These are phyloP conservation scores for Licmophora abbreviata DNA, from an alignment of 108 stramenopile species.

Conservation along the genomic window DNA sequence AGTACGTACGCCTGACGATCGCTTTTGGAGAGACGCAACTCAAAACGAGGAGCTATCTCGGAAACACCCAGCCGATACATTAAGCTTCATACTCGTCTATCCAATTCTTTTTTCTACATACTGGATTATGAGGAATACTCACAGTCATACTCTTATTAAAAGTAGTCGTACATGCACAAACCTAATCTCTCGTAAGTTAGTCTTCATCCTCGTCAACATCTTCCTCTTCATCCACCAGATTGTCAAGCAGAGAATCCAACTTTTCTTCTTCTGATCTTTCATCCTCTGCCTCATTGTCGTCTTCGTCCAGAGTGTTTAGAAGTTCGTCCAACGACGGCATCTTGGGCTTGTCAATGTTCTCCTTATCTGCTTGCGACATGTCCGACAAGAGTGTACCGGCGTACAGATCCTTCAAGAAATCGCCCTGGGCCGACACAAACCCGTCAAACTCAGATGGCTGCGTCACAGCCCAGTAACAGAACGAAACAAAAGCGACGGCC, in stretches of 20 bases:
- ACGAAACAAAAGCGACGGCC: constrained; percentile 85
- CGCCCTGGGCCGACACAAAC: constrained; percentile 92
- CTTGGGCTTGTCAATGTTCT: constrained; percentile 96
- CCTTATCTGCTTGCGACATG: constrained; percentile 91
- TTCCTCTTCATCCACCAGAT: constrained; percentile 52
- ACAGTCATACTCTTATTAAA: too few relatives aligned
- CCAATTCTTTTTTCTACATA: too few relatives aligned
- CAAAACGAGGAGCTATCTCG: too few relatives aligned
- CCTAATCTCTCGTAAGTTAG: constrained; percentile 35
- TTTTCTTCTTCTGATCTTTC: constrained; percentile 20
- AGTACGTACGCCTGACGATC: too few relatives aligned
- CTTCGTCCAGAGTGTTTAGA: constrained; percentile 75
- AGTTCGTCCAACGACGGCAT: constrained; percentile 93
- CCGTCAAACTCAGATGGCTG: constrained; percentile 99
- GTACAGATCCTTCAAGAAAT: constrained; percentile 98
- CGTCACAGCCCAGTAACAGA: constrained; percentile 95
- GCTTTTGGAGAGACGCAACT: too few relatives aligned
- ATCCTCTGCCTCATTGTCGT: neutral
- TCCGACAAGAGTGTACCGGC: constrained; percentile 95
- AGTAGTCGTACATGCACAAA: too few relatives aligned
- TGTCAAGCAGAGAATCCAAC: constrained; percentile 34
- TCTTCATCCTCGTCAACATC: constrained; percentile 45
- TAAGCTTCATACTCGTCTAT: too few relatives aligned
- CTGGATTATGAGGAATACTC: too few relatives aligned
- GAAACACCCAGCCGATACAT: too few relatives aligned